Base-by-base conservation (phyloP, 2,329 filamentous ascomycete genomes). In the Chrysoporthe austroafricana region DNA sequence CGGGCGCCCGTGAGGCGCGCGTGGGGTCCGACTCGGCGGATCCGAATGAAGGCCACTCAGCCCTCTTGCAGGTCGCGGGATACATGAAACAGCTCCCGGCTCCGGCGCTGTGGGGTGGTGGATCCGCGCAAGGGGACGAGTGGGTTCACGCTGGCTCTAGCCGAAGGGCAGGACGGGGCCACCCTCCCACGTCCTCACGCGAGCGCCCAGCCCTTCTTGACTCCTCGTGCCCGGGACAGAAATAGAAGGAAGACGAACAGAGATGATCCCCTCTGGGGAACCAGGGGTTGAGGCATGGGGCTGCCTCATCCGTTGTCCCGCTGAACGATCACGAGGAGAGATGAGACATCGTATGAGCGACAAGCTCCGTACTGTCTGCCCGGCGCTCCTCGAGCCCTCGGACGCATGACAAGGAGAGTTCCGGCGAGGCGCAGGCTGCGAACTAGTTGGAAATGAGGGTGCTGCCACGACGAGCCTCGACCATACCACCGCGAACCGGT, bases 31-130 rank as follows among this genome's bases (percentile, higher is more conserved):
- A 57, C 32, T 39, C 34, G 34, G 54, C 54, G 54, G 54, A 57
- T 57, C 54, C 54, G 54, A 39, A 18, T 32, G 54, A 34, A n/a
- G 54, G 50, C 11, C 13, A 16, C 13, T 54, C 26, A 14, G 50
- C 16, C 50, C 32, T 26, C 50, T 16, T 54, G 21, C 50, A 54
- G 50, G 26, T 16, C 16, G 21, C 50, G 26, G 50, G 21, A 44
- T 61, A 52, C 32, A 36, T 62, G 60, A 62, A 62, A 62, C 60
- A 50, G 32, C 18, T 42, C 13, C 56, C 56, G 56, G 56, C 13
- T 50, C 43, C 42, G 60, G 44, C 14, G 44, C 26, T 26, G 60
- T 62, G 60, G 60, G 60, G 60, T 44, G 26, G 60, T 36, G 32
- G 60, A 36, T 39, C n/a, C 34, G 39, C 14, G 32, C 39, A 32